These are phyloP conservation scores for Neoboletus magnificus DNA, from an alignment of 768 basidiomycete genomes.

Conservation along the genomic window DNA sequence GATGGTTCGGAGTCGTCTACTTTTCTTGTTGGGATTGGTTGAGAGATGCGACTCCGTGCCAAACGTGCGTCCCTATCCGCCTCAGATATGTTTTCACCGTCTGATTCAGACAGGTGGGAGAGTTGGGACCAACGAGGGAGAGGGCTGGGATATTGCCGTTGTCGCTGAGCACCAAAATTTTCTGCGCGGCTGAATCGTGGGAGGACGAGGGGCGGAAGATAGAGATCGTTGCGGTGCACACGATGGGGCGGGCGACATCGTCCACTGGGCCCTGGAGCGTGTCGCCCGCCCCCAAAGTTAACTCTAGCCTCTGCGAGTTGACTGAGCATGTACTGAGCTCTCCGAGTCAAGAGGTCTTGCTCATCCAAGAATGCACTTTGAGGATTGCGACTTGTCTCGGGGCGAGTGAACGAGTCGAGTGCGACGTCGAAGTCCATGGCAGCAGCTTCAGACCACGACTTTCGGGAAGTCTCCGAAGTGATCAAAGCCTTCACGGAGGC, in stretches of 20 bases:
- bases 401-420: slow-evolving; percentile 66
- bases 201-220: slow-evolving; percentile 40
- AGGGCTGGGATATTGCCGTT: slow-evolving; percentile 7
- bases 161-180: slow-evolving; percentile 1
- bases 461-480: slow-evolving; percentile 35
- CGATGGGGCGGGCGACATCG: slow-evolving; percentile 10
- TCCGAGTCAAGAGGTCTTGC: slow-evolving; percentile 69
- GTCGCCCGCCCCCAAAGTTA: neutral
- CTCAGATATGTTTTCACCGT: slow-evolving; percentile 58
- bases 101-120: slow-evolving; percentile 55
- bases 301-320: slow-evolving; percentile 21
- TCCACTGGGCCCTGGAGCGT: neutral
- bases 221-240: slow-evolving; percentile 49
- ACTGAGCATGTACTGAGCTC: slow-evolving; percentile 54
- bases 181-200: slow-evolving; percentile 21
- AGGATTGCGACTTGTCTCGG: slow-evolving; percentile 48
- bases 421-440: slow-evolving; percentile 49
- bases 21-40: slow-evolving; percentile 19
- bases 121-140: slow-evolving; percentile 21
- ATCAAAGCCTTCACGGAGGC: slow-evolving; percentile 50
- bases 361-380: slow-evolving; percentile 66
- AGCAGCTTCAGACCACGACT: slow-evolving; percentile 67
- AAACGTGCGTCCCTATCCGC: slow-evolving; percentile 68
- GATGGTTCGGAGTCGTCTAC: slow-evolving; percentile 45
- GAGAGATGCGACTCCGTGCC: slow-evolving; percentile 60